Evolutionary conservation across 2,329 filamentous ascomycete genomes (phyloP).

Genomic region (Ophiostoma piceae): DNA sequence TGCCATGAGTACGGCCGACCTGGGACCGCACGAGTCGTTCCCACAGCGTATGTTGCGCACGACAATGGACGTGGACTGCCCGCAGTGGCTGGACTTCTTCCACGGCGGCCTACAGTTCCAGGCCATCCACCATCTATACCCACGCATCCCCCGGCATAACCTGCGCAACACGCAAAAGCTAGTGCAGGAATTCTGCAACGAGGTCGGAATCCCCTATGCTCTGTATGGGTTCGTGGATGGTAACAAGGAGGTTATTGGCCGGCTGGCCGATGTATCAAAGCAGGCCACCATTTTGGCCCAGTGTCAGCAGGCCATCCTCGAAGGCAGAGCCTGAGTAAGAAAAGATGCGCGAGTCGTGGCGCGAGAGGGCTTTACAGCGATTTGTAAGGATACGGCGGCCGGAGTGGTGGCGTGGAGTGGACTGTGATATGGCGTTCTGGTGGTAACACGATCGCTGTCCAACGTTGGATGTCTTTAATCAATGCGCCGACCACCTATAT

Average conservation of each 20-base stretch:
- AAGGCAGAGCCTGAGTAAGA: constrained; percentile 19
- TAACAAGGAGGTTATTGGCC: constrained; percentile 72
- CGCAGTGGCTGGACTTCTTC: constrained; percentile 81
- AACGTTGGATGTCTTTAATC: background rate
- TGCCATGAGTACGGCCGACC: constrained; percentile 84
- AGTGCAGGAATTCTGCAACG: constrained; percentile 74
- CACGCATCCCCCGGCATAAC: constrained; percentile 79
- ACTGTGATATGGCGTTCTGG: background rate
- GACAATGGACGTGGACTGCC: constrained; percentile 90
- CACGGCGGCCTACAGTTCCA: constrained; percentile 88
- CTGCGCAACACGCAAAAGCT: constrained; percentile 68
- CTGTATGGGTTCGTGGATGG: constrained; percentile 80
- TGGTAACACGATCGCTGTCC: background rate
- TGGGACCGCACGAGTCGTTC: constrained; percentile 80
- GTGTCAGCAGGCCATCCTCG: constrained; percentile 55
- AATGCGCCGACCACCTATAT: background rate
- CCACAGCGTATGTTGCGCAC: constrained; percentile 86
- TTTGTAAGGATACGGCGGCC: background rate
- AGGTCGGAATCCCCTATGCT: constrained; percentile 78
- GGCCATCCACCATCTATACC: constrained; percentile 80
- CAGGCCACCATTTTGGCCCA: constrained; percentile 73
- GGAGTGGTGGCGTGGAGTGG: background rate
- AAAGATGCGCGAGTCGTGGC: background rate
- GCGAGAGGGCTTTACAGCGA: background rate
- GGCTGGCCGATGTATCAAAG: constrained; percentile 70